Conservation (phyloP, 495 filamentous ascomycete species). For the Sordaria brevicollis region DNA sequence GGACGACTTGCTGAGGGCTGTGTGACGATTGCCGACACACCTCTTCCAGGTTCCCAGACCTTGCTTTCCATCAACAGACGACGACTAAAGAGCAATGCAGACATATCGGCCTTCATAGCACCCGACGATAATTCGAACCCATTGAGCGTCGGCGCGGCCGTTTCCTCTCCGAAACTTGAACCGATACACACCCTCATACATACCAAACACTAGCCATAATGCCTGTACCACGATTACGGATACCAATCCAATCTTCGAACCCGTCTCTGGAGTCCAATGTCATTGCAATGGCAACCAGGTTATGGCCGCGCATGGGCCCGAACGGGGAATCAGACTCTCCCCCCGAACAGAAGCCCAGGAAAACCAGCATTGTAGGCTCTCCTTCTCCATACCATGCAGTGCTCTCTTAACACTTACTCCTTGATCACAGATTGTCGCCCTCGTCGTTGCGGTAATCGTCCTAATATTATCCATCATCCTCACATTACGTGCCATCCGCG, state of each 20-base stretch:
- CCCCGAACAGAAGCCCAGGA: slow-evolving; percentile 3
- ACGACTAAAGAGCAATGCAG: slow-evolving; percentile 10
- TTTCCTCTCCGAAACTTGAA: not conserved
- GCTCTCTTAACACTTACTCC: not conserved
- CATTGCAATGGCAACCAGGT: not conserved
- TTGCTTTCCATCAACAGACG: not conserved
- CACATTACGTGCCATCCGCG: slow-evolving; percentile 8
- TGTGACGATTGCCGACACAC: slow-evolving; percentile 2
- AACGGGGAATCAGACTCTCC: not conserved
- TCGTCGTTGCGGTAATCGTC: slow-evolving; percentile 11
- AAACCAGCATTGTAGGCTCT: slow-evolving; percentile 3
- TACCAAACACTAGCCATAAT: slow-evolving; percentile 1
- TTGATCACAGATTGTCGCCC: slow-evolving; percentile 11
- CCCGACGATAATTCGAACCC: slow-evolving; percentile 1
- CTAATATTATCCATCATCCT: slow-evolving; percentile 9
- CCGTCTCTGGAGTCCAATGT: not conserved
- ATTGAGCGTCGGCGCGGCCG: not conserved
- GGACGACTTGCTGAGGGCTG: not conserved
- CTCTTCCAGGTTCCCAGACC: not conserved
- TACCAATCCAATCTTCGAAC: slow-evolving; percentile 5
- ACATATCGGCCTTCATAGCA: slow-evolving; percentile 10
- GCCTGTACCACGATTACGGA: slow-evolving; percentile 6
- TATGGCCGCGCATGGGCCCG: not conserved
- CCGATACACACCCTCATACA: not conserved
- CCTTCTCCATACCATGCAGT: not conserved